Base-by-base conservation (phyloP, 1,284 basidiomycete genomes). In the Fomitiporia mediterranea region DNA sequence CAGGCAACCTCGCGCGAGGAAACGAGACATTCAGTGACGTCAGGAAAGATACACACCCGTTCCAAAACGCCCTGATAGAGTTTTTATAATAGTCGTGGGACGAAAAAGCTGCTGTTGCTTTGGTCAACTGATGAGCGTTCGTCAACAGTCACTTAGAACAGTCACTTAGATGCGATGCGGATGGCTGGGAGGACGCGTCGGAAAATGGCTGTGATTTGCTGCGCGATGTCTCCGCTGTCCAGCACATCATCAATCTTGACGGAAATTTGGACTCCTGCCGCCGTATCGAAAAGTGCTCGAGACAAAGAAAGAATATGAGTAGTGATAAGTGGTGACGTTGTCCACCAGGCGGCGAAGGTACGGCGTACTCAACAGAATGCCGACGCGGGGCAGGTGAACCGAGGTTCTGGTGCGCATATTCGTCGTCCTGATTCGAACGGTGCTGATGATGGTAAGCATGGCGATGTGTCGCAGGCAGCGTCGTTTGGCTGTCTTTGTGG, bases 161-260 rank as follows among this genome's bases (percentile, higher is more conserved):
- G 69, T 97, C 96, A 99, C 68, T 95, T 96, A 64, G 84, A 86
- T 1, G 87, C 81, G 52, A 98, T 86, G 13, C 96, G 83, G 48
- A 98, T 72, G 4, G 92, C 86, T 1, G 95, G 94, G 2, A 99
- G 74, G 8, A 88, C 89, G 30, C 96, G 80, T 28, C 95, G 80
- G 58, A 98, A 86, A 6, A 84, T 82, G 1, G 93, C 93, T 0
- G 89, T 89, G 65, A 98, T 95, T 35, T 81, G 79, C 64, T 88
- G 85, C 4, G 91, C 89, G 3, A 92, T 75, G 64, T 86, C 83
- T 49, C 77, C 73, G 56, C 82, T 79, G 59, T 84, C 81, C 60
- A 82, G 73, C 2, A 78, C 60, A 17, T 61, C 65, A 66, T 13
- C 77, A 74, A 17, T 75, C 69, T 55, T 81, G 75, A 40, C 74